phyloP scores from a whole-genome alignment of 768 basidiomycete genomes.

The Leccinum ochraceum region DNA sequence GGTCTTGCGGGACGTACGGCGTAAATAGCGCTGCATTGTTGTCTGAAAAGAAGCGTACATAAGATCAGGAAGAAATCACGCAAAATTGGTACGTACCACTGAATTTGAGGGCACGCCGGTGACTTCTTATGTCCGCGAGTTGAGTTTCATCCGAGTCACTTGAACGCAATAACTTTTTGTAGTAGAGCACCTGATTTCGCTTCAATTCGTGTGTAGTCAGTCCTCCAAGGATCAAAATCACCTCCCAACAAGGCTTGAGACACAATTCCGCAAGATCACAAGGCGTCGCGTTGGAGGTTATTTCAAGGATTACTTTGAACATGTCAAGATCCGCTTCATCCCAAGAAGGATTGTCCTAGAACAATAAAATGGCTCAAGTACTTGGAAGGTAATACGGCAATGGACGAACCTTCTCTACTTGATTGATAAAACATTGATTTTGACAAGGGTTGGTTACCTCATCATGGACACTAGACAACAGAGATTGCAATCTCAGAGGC shows the following conservation, averaged over 20 bases:
- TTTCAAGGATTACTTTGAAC: slow-evolving; percentile 41
- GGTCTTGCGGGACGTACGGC: slow-evolving; percentile 22
- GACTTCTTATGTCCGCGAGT: slow-evolving; percentile 4
- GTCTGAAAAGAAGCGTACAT: slow-evolving; percentile 19
- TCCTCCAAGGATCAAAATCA: slow-evolving; percentile 20
- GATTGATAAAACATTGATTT: slow-evolving; percentile 30
- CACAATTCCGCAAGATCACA: slow-evolving; percentile 59
- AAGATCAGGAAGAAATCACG: slow-evolving; percentile 3
- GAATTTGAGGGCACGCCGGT: slow-evolving; percentile 17
- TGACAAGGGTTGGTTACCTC: slow-evolving; percentile 25
- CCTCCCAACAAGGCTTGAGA: slow-evolving; percentile 62
- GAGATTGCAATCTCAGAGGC: slow-evolving; percentile 4
- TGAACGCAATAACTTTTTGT: slow-evolving; percentile 17
- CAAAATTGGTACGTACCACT: slow-evolving; percentile 17
- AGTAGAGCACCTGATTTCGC: slow-evolving; percentile 24
- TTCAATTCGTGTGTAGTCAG: slow-evolving; percentile 3
- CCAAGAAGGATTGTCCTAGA: slow-evolving; percentile 38
- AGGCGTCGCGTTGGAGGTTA: slow-evolving; percentile 46
- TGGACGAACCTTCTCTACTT: slow-evolving; percentile 15
- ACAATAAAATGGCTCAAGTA: neutral
- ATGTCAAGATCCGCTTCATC: slow-evolving; percentile 38
- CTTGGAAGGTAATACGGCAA: neutral
- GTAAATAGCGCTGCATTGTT: slow-evolving; percentile 17
- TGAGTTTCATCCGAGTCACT: neutral
- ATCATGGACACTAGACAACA: slow-evolving; percentile 1